A percentile compares a stretch with the other conserved stretches of the same genome.
Conservation (phyloP, 495 filamentous ascomycete genomes). For the Neurospora africana region DNA sequence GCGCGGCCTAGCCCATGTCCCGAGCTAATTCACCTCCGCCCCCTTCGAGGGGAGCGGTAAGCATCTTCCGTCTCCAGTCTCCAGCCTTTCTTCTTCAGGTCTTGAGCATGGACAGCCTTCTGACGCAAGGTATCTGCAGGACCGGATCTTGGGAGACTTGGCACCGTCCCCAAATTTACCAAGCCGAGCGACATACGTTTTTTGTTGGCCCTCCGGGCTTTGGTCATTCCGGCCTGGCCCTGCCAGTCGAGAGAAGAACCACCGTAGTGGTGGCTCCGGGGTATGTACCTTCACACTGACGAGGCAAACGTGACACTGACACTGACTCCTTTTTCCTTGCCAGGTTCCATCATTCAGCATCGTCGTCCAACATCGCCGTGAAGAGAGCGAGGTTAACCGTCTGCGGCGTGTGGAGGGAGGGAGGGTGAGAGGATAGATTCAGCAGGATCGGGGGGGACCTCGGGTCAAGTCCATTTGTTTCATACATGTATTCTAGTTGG, state of each 20-base stretch:
- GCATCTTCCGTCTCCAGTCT: neutral
- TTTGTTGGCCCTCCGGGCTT: neutral
- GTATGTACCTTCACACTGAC: neutral
- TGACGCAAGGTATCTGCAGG: neutral
- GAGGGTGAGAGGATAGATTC: neutral
- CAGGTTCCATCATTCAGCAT: neutral
- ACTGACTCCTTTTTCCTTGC: neutral
- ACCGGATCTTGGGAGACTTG: too few relatives aligned
- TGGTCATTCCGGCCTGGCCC: neutral
- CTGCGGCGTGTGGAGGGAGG: neutral
- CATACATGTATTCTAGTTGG: too few relatives aligned
- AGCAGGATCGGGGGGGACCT: neutral
- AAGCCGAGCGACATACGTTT: neutral
- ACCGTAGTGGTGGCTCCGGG: neutral
- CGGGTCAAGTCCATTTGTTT: neutral
- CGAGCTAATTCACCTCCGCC: neutral
- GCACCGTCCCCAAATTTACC: too few relatives aligned
- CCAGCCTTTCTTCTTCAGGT: neutral
- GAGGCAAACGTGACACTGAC: neutral
- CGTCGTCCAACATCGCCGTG: neutral
- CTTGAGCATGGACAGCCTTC: neutral
- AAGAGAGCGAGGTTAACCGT: neutral
- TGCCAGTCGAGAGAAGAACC: neutral
- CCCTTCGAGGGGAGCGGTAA: neutral
- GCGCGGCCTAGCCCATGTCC: neutral